Evolutionary conservation across 2,329 filamentous ascomycete genomes (phyloP), one percentile per base, ranked within the genome.

Genomic region (Penicillium frequentans): DNA sequence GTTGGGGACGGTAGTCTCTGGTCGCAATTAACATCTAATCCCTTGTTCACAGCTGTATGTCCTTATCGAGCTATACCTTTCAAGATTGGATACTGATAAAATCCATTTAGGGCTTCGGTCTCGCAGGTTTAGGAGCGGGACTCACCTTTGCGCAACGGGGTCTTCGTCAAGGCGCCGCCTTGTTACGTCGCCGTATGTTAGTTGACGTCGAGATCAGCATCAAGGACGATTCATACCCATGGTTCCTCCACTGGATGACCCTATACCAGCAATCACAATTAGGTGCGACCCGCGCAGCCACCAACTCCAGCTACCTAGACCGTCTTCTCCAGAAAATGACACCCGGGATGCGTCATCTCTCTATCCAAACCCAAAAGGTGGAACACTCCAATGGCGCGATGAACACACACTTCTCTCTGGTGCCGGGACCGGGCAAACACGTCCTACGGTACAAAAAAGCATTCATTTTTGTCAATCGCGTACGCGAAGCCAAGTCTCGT

Each of bases 121-220:
- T 99, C 52, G 95, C 93, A 59, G 90, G 90, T 29, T 82, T 99
- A 52, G 95, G 92, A 61, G 91, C 92, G 33, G 89, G 85, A 42
- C 84, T 92, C 31, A 89, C 91, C 13, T 85, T 96, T 65, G 90
- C 88, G 29, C 91, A 95, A 61, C 89, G 89, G 70, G 90, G 90
- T 33, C 74, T 90, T 57, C 84, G 93, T 58, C 81, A 86, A 67
- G 86, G 86, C 54, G 87, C 88, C n/a, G 84, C 84, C 44, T 82
- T 96, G 55, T 78, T 96, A 57, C 90, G 91, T 49, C 87, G 89
- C 52, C 90, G 93, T 49, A 86, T 99, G 77, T 86, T 99, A 29
- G 91, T 98, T 67, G 92, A 97, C 68, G 87, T 99, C 68, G 95
- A 99, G 76, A 96, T 99, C 75, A 93, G 90, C 74, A 90, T 91